phyloP scores from a whole-genome alignment of 148 eudicot species.

The Fallopia convolvulus region DNA sequence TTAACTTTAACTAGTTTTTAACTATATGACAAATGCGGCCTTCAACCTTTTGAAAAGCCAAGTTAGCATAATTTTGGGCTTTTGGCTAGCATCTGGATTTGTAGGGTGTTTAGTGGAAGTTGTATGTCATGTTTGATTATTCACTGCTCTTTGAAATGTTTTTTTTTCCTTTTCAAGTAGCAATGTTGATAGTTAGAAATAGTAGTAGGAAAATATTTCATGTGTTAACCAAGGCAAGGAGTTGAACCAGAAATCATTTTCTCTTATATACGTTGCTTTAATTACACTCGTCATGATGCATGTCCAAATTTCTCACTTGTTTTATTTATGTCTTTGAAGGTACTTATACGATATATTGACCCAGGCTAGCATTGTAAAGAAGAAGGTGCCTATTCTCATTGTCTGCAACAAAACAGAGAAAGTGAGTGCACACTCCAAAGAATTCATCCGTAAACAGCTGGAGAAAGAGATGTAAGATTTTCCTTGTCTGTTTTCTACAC shows the following conservation, averaged over 20 bases:
- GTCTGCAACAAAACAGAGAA: conserved; percentile 93
- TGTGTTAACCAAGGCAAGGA: too few relatives aligned
- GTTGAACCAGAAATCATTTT: neutral
- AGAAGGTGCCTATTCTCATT: conserved; percentile 66
- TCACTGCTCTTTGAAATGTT: neutral
- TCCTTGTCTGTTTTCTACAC: neutral
- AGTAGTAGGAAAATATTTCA: neutral
- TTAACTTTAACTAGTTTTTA: too few relatives aligned
- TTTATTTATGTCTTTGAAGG: conserved; percentile 25
- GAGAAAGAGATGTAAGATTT: conserved; percentile 83
- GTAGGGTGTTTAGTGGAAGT: neutral
- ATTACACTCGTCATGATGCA: neutral
- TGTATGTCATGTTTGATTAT: neutral
- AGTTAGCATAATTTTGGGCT: neutral
- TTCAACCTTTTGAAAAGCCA: neutral
- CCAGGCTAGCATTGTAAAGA: conserved; percentile 64
- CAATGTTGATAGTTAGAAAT: neutral
- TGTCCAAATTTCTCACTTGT: neutral
- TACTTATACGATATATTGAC: conserved; percentile 82
- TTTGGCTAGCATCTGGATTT: neutral
- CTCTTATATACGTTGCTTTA: neutral
- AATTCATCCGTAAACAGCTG: conserved; percentile 85
- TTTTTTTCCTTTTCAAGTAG: neutral
- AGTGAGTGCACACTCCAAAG: conserved; percentile 89
- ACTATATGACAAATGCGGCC: too few relatives aligned